Percentiles rank a stretch among this genome's conserved stretches.
These are phyloP conservation scores for Cytospora piceae DNA, from an alignment of 2,329 filamentous ascomycete species.

Conservation along the genomic window DNA sequence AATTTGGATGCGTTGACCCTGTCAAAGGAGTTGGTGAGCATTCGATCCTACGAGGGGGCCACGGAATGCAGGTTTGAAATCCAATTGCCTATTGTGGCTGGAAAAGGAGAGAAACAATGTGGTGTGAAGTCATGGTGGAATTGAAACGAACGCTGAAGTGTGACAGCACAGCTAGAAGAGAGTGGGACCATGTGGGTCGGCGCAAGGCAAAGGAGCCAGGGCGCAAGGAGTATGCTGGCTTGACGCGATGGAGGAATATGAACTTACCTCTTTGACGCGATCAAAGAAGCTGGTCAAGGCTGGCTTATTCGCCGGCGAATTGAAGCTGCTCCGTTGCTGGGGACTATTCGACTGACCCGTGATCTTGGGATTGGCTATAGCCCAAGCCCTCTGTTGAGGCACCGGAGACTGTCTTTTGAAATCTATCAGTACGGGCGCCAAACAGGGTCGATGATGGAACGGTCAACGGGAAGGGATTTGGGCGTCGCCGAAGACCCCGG, in stretches of 20 bases:
- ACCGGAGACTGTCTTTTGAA: conserved; percentile 35
- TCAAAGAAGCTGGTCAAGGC: conserved; percentile 27
- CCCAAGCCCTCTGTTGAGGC: conserved; percentile 39
- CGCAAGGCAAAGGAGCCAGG: conserved; percentile 26
- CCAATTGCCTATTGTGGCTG: conserved; percentile 7
- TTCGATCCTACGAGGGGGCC: conserved; percentile 21
- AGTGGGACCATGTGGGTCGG: conserved; percentile 28
- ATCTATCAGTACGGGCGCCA: conserved; percentile 19
- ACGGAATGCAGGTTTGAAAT: neutral
- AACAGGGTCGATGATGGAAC: conserved; percentile 14
- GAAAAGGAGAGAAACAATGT: conserved; percentile 13
- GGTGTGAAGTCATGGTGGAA: conserved; percentile 26
- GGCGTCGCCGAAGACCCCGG: conserved; percentile 11
- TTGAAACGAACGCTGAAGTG: conserved; percentile 21
- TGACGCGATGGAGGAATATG: conserved; percentile 11
- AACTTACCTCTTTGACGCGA: conserved; percentile 40
- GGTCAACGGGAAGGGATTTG: conserved; percentile 10
- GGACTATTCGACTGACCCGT: conserved; percentile 37
- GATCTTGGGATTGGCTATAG: conserved; percentile 40
- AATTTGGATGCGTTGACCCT: conserved; percentile 41
- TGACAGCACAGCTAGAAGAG: conserved; percentile 26
- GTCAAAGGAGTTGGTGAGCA: conserved; percentile 25
- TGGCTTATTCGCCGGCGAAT: conserved; percentile 27
- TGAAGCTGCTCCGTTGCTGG: conserved; percentile 32
- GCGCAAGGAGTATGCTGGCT: conserved; percentile 24